Evolutionary conservation across 352 stramenopile species (phyloP), one percentile per base, ranked within the genome.

Genomic region (Stramenopiles sp.): DNA sequence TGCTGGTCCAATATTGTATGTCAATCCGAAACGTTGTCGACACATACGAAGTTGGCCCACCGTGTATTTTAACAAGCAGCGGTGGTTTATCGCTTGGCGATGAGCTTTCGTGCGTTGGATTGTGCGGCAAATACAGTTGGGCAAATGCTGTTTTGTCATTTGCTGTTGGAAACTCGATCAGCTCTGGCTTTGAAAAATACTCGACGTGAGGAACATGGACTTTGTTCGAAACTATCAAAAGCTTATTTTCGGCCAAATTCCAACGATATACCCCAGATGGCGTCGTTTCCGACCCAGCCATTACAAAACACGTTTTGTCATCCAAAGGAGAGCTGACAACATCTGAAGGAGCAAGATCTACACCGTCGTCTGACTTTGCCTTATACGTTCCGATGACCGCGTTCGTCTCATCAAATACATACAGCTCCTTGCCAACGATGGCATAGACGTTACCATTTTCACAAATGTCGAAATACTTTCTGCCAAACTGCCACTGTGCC

Each of bases 61-160:
- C 87, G 81, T 91, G 87, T 22, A 84, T 86, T 78, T 91, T 91
- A 0, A 91, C 86, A 25, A 91, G 80, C 1, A 91, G 81, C 44
- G 87, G 87, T 71, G 87, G 87, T 25, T 78, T 80, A 0, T 44
- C 81, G 7, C 80, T 31, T 1, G 86, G 82, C 78, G n/a, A n/a
- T n/a, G n/a, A n/a, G n/a, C n/a, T n/a, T n/a, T n/a, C n/a, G n/a
- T n/a, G n/a, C n/a, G n/a, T n/a, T 27, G 75, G 80, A 83, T 88
- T 88, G 67, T 82, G 86, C 14, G 87, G 87, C 30, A 84, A 75
- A 67, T 87, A 87, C 31, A 86, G 83, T 32, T 25, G 30, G 75
- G 22, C 75, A 82, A 89, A 88, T 1, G 83, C 85, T n/a, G n/a
- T n/a, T 76, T 85, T 0, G 81, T 82, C 81, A 0, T 84, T 30